phyloP scores from a whole-genome alignment of 805 yeast genomes.

The Nematodospora valgi region DNA sequence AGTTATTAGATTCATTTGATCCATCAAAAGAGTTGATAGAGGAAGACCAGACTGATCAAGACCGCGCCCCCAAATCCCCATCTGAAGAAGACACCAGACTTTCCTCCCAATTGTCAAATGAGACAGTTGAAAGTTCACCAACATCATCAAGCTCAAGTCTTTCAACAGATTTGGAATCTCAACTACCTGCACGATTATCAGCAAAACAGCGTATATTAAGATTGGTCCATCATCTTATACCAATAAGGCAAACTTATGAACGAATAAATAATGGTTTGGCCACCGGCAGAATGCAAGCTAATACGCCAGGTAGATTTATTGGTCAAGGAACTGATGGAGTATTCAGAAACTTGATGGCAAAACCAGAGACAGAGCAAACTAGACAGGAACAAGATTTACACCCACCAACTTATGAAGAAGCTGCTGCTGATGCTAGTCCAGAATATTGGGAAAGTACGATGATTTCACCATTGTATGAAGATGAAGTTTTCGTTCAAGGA shows the following conservation, averaged over 20 bases:
- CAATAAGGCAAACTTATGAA: conserved; percentile 41
- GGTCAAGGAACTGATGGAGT: conserved; percentile 78
- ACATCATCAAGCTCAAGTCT: neutral
- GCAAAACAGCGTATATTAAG: conserved; percentile 28
- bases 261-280: conserved; percentile 38
- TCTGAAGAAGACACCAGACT: no score
- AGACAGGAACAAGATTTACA: conserved; percentile 48
- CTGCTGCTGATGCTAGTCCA: conserved; percentile 90
- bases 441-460: conserved; percentile 95
- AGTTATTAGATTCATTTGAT: no score
- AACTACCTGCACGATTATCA: conserved; percentile 19
- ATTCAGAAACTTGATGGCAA: conserved; percentile 86
- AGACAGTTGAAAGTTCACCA: no score
- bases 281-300: conserved; percentile 42
- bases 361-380: conserved; percentile 57
- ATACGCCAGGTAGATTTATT: conserved; percentile 41
- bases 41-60: no score
- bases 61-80: no score
- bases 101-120: no score
- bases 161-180: conserved; percentile 27
- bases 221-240: conserved; percentile 31
- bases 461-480: conserved; percentile 73
- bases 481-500: conserved; percentile 92
- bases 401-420: conserved; percentile 90
- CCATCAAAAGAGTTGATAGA: no score